Evolutionary conservation across 2,329 filamentous ascomycete genomes (phyloP).

Genomic region (Neospermospora avenae): DNA sequence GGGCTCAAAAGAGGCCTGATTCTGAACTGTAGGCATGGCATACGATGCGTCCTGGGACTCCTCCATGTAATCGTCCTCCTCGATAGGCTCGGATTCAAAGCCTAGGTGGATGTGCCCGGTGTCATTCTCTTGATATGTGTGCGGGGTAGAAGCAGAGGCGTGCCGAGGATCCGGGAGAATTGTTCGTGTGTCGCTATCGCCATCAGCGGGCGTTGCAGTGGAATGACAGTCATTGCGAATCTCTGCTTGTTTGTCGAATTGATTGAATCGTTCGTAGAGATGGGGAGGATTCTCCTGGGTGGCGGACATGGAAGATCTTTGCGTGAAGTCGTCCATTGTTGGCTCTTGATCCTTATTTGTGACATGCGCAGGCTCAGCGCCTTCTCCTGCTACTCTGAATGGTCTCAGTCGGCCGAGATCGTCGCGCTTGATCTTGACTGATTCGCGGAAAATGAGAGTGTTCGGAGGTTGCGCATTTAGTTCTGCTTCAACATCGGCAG

Average conservation of each 20-base stretch:
- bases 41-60: constrained; percentile 28
- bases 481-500: not conserved
- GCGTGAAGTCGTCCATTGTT: constrained; percentile 21
- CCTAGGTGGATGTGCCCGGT: constrained; percentile 29
- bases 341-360: not conserved
- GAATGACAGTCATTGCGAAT: constrained; percentile 9
- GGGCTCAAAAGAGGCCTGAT: constrained; percentile 25
- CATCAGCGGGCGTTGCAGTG: constrained; percentile 1
- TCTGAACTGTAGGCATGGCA: not conserved
- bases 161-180: not conserved
- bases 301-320: constrained; percentile 29
- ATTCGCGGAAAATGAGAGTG: not conserved
- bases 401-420: constrained; percentile 7
- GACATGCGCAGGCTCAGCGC: not conserved
- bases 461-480: not conserved
- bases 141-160: constrained; percentile 26
- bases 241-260: constrained; percentile 14
- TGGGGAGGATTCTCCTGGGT: constrained; percentile 32
- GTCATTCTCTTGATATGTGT: constrained; percentile 31
- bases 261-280: constrained; percentile 28
- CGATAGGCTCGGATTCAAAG: constrained; percentile 3
- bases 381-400: not conserved
- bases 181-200: not conserved
- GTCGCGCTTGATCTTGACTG: constrained; percentile 2
- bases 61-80: constrained; percentile 9